Evolutionary conservation across 768 basidiomycete genomes (phyloP), one percentile per base, ranked within the genome.

Genomic region (Neoboletus magnificus): DNA sequence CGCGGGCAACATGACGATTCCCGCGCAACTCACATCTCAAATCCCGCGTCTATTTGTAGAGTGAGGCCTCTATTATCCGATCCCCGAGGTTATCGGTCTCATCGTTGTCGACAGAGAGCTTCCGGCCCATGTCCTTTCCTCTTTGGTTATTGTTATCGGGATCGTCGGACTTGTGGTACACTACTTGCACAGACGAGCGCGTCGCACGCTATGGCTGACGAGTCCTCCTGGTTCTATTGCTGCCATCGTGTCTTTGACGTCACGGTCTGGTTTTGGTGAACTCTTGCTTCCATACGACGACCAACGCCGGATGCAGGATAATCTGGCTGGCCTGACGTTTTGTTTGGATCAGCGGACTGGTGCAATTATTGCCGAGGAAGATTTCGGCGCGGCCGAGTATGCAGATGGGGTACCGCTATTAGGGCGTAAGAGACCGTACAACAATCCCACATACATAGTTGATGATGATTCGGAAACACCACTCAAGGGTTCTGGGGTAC

Each of bases 181-280:
- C 53, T 59, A 79, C 54, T 41, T 77, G 29, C 80, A 83, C 65
- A 71, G 72, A 23, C 74, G 70, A 22, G 71, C 77, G 50, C 76
- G 85, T 45, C 75, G 77, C 40, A 70, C 72, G 27, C 64, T 88
- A 11, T 77, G 76, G 63, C 70, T 88, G 11, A 74, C 82, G 1
- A 73, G 79, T 25, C 77, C 77, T 15, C 86, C 86, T 0, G 85
- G 85, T 18, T 81, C 77, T 45, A 83, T 88, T 53, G 86, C 82
- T 7, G 68, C 79, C 11, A 73, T 80, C 32, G 71, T 81, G 10
- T 77, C 85, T 4, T 73, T 85, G 52, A 84, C 85, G 2, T 72
- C 82, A 0, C 81, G 76, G 10, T 85, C 84, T 40, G 84, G 84
- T 15, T 85, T 84, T 52, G 85, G 83, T 22, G 77, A 83, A 39